These are phyloP conservation scores for Cubamyces lactineus DNA, from an alignment of 768 basidiomycete genomes.

Conservation along the genomic window DNA sequence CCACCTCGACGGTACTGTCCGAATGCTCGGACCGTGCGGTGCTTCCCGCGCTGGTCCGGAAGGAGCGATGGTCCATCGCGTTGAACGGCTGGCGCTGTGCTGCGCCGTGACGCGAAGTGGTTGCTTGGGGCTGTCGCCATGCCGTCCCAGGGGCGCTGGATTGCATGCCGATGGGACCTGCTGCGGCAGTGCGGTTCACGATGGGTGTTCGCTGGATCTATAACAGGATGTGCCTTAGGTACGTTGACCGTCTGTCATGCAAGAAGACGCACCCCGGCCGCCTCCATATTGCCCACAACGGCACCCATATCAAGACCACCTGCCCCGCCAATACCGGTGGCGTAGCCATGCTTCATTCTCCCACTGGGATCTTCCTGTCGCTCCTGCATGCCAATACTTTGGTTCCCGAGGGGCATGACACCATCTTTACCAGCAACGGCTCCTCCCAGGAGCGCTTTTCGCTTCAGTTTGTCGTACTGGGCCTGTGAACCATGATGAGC, in stretches of 20 bases:
- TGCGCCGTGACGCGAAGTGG: slow-evolving; percentile 35
- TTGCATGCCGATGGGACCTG: slow-evolving; percentile 19
- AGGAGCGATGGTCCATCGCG: slow-evolving; percentile 30
- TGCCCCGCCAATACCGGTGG: slow-evolving; percentile 29
- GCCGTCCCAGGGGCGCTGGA: slow-evolving; percentile 24
- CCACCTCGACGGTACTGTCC: slow-evolving; percentile 74
- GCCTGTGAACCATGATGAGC: slow-evolving; percentile 43
- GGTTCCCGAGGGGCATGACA: slow-evolving; percentile 17
- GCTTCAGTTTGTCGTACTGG: slow-evolving; percentile 82
- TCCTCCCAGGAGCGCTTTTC: slow-evolving; percentile 70
- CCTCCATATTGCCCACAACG: slow-evolving; percentile 69
- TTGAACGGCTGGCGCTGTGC: slow-evolving; percentile 49
- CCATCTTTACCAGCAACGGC: slow-evolving; percentile 17
- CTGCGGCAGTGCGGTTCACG: slow-evolving; percentile 48
- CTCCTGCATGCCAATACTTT: slow-evolving; percentile 20
- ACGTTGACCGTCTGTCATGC: no score
- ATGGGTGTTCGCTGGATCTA: slow-evolving; percentile 77
- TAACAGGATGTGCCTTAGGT: no score
- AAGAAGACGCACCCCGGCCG: slow-evolving; percentile 53
- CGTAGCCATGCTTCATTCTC: slow-evolving; percentile 29
- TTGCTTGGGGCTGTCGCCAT: slow-evolving; percentile 37
- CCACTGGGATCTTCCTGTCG: slow-evolving; percentile 14
- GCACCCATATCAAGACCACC: slow-evolving; percentile 51
- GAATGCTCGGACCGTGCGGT: slow-evolving; percentile 38
- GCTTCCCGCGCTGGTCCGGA: slow-evolving; percentile 28